These are phyloP conservation scores for Solanum hybrid DNA, from an alignment of 305 asterid species.

Conservation along the genomic window DNA sequence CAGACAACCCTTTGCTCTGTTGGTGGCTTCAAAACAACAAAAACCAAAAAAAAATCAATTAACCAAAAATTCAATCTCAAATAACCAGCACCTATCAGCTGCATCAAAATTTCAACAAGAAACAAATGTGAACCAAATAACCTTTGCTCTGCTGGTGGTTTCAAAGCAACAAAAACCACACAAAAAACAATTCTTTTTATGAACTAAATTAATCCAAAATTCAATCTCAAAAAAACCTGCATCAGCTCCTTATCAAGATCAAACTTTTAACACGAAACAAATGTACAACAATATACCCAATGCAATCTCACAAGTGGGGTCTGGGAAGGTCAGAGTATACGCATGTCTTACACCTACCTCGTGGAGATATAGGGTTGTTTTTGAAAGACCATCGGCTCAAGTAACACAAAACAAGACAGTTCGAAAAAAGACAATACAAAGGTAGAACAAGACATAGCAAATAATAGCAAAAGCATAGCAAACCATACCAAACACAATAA, in stretches of 20 bases:
- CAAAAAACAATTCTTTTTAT: not conserved
- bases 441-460: not conserved
- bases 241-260: not conserved
- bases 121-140: not conserved
- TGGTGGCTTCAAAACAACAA: conserved; percentile 9
- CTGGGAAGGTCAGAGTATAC: not conserved
- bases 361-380: not conserved
- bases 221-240: not conserved
- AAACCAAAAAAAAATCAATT: not conserved
- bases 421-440: not conserved
- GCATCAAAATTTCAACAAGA: not conserved
- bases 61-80: not conserved
- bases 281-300: not conserved
- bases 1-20: not conserved
- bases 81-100: not conserved
- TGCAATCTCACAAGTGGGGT: not conserved
- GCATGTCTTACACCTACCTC: not conserved
- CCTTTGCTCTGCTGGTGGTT: not conserved
- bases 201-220: not conserved
- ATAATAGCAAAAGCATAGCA: not conserved
- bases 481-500: not conserved
- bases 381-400: not conserved
- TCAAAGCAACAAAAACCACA: conserved; percentile 5
- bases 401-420: not conserved
- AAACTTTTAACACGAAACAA: not conserved